Evolutionary conservation across 2,329 filamentous ascomycete species (phyloP), one percentile per base, ranked within the genome.

Genomic region (Neonectria punicea): DNA sequence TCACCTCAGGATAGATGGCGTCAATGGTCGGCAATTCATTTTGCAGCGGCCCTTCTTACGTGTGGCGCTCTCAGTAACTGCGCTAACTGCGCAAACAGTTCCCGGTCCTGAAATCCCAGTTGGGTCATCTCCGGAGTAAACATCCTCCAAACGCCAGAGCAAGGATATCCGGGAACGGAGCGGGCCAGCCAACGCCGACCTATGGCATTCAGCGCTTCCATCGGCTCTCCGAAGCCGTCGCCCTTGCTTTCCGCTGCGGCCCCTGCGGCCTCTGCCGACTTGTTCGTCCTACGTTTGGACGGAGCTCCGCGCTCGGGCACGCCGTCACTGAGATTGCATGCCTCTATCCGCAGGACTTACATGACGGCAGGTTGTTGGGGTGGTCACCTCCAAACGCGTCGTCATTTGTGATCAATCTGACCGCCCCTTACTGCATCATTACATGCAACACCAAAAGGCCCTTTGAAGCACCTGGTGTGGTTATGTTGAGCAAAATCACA

Each of bases 41-140:
- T 58, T 36, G 56, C 54, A 59, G 54, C 62, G 63, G 65, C 59
- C 61, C 61, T 58, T 60, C 49, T 53, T 57, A 60, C 39, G 28
- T 13, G 41, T 20, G 32, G 30, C 46, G 43, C n/a, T 36, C 43
- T 46, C 18, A 44, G 44, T 34, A 50, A 56, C 53, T 34, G 44
- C 49, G 56, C 59, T 34, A 50, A 56, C 53, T 34, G 44, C 49
- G 56, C 59, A 68, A 67, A 56, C 59, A 53, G 46, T 18, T 34
- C 16, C 36, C 14, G 25, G 43, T n/a, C 32, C n/a, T 54, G 36
- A 20, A 41, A 18, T 18, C 36, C 2, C 28, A n/a, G 5, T 20
- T 51, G 18, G 61, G n/a, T 10, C 28, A 16, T 22, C 20, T 20
- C 32, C 20, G 30, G 8, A 14, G 25, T 32, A 22, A 30, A 34